phyloP scores from a whole-genome alignment of 768 basidiomycete genomes.

The Epithele typhae region DNA sequence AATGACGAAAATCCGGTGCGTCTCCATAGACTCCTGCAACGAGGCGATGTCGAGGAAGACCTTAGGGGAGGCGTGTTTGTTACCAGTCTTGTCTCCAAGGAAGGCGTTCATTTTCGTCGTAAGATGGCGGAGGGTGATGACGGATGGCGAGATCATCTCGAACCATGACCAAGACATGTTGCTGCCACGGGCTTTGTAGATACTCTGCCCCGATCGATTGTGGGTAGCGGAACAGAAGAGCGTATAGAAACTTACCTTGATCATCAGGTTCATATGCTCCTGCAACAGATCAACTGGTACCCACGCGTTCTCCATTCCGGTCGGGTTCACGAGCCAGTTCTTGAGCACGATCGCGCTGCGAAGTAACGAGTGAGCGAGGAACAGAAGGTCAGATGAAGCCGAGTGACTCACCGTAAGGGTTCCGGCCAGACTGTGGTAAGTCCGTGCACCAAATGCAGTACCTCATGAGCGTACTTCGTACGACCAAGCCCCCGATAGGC shows the following conservation, averaged over 20 bases:
- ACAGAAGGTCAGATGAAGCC: neutral
- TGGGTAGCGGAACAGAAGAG: too few relatives aligned
- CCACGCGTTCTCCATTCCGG: constrained; percentile 13
- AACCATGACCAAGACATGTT: constrained; percentile 32
- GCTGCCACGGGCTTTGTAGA: constrained; percentile 29
- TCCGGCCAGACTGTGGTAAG: constrained; percentile 16
- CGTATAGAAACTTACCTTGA: constrained; percentile 27
- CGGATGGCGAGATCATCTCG: constrained; percentile 24
- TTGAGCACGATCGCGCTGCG: constrained; percentile 23
- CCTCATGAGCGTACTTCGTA: constrained; percentile 25
- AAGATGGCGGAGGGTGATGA: constrained; percentile 22
- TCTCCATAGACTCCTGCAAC: too few relatives aligned
- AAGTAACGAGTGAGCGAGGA: too few relatives aligned
- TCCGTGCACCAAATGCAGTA: constrained; percentile 13
- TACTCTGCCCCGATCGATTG: neutral
- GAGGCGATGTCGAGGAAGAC: too few relatives aligned
- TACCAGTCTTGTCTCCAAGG: too few relatives aligned
- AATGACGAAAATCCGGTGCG: too few relatives aligned
- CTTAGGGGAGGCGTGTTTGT: too few relatives aligned
- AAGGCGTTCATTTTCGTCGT: too few relatives aligned
- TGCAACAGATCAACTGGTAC: constrained; percentile 29
- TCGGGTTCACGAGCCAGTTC: constrained; percentile 30
- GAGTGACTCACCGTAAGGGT: constrained; percentile 5
- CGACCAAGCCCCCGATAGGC: constrained; percentile 24
- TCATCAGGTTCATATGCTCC: constrained; percentile 30